phyloP scores from a whole-genome alignment of 176 grass and related monocot species.

The Oryza australiensis region DNA sequence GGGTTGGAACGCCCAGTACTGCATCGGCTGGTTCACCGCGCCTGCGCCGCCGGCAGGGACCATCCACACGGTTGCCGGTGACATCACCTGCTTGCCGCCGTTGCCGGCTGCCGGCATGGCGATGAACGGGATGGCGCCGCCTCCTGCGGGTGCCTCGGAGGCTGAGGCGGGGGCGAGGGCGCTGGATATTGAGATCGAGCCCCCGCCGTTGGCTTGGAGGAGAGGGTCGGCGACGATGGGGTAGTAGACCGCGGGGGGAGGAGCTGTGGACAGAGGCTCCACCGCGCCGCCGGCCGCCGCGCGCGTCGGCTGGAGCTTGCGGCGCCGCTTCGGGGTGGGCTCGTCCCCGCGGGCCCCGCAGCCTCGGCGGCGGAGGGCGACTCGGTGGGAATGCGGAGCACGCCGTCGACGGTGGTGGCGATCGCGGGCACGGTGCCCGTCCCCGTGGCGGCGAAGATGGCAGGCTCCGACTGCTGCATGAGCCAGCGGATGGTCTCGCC shows the following conservation, averaged over 20 bases:
- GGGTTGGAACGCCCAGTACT: constrained; percentile 57
- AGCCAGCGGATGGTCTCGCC: constrained; percentile 94
- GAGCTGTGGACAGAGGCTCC: not conserved
- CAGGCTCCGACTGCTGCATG: constrained; percentile 80
- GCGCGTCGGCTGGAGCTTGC: constrained; percentile 84
- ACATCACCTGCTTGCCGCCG: constrained; percentile 37
- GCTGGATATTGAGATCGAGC: constrained; percentile 57
- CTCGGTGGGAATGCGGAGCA: constrained; percentile 65
- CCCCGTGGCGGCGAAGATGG: constrained; percentile 79
- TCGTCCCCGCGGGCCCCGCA: constrained; percentile 22
- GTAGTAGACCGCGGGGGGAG: constrained; percentile 47
- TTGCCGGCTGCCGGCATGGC: constrained; percentile 30
- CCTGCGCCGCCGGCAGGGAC: constrained; percentile 37
- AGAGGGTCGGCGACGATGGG: constrained; percentile 58
- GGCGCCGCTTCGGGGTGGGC: constrained; percentile 44
- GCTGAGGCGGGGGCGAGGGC: constrained; percentile 57
- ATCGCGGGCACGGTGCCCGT: constrained; percentile 84
- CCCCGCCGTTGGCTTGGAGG: constrained; percentile 56
- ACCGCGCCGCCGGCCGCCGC: constrained; percentile 11
- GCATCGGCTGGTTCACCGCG: constrained; percentile 34
- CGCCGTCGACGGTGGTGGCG: constrained; percentile 65
- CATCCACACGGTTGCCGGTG: constrained; percentile 68
- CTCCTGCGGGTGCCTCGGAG: constrained; percentile 19
- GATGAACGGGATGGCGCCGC: constrained; percentile 56
- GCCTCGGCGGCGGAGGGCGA: constrained; percentile 15